phyloP scores from a whole-genome alignment of 441 rosid species.

The Aleurites moluccanus region DNA sequence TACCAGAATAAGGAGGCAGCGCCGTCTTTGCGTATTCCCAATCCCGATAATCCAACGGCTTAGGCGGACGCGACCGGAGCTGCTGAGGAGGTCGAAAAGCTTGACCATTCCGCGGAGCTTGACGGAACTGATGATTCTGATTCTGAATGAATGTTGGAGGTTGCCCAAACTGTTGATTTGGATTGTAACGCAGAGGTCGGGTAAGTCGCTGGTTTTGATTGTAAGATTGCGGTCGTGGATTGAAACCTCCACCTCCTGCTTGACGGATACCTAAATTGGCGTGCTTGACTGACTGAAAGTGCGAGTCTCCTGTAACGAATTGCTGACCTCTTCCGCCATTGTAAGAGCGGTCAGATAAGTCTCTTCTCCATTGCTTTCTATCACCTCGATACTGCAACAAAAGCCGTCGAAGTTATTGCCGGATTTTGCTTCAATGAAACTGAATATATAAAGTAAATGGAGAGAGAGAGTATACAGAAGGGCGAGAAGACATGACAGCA shows the following conservation, averaged over 20 bases:
- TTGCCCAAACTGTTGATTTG: slow-evolving; percentile 30
- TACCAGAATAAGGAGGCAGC: slow-evolving; percentile 62
- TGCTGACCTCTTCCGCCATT: slow-evolving; percentile 40
- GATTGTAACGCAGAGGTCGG: slow-evolving; percentile 35
- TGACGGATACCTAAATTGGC: slow-evolving; percentile 44
- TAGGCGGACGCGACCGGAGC: slow-evolving; percentile 35
- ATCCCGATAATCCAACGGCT: slow-evolving; percentile 61
- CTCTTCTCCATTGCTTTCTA: slow-evolving; percentile 42
- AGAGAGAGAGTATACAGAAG: slow-evolving; percentile 36
- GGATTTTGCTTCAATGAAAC: background rate
- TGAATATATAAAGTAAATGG: background rate
- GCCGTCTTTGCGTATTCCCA: slow-evolving; percentile 66
- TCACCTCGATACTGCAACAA: slow-evolving; percentile 60
- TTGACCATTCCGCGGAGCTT: slow-evolving; percentile 33
- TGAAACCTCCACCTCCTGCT: slow-evolving; percentile 27
- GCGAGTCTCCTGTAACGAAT: slow-evolving; percentile 47
- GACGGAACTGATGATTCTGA: slow-evolving; percentile 32
- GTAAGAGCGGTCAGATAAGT: slow-evolving; percentile 47
- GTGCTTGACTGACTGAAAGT: slow-evolving; percentile 43
- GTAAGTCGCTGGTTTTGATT: slow-evolving; percentile 31
- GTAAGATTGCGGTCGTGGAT: slow-evolving; percentile 13
- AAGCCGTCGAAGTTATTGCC: slow-evolving; percentile 1
- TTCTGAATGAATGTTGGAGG: slow-evolving; percentile 29
- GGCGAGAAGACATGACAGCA: slow-evolving; percentile 42
- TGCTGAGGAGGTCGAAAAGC: slow-evolving; percentile 25